Evolutionary conservation across 2,329 filamentous ascomycete species (phyloP).

Genomic region (Remersonia thermophila): DNA sequence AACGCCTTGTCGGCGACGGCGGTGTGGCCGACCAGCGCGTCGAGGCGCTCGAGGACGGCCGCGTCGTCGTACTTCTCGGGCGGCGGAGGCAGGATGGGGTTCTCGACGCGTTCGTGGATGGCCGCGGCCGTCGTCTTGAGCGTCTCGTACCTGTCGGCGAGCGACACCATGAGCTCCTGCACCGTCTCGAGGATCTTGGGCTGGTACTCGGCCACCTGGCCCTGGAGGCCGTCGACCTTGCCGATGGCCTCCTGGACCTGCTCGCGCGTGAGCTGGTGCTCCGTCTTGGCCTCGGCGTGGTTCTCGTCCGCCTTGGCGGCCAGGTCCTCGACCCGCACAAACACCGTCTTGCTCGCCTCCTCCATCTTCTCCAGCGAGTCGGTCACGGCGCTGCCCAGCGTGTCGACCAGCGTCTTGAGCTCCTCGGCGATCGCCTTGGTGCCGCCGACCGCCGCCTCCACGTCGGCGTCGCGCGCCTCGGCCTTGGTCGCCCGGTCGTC

Average conservation of each 20-base stretch:
- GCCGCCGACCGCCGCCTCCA: conserved; percentile 59
- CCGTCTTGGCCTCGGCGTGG: conserved; percentile 58
- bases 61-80: conserved; percentile 55
- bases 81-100: conserved; percentile 43
- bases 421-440: conserved; percentile 79
- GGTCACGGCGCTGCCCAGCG: conserved; percentile 66
- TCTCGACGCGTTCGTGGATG: conserved; percentile 47
- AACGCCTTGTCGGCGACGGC: conserved; percentile 57
- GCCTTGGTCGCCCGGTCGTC: conserved; percentile 62
- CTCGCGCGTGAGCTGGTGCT: conserved; percentile 73
- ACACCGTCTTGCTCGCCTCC: conserved; percentile 77
- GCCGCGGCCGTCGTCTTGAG: conserved; percentile 53
- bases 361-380: conserved; percentile 79
- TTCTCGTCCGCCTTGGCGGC: conserved; percentile 63
- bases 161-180: conserved; percentile 70
- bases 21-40: conserved; percentile 50
- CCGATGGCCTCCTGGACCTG: conserved; percentile 64
- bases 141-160: conserved; percentile 80
- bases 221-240: conserved; percentile 64
- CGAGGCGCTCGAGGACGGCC: conserved; percentile 45
- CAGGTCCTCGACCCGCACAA: conserved; percentile 69
- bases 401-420: conserved; percentile 73
- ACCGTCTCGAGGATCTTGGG: conserved; percentile 80
- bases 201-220: conserved; percentile 68
- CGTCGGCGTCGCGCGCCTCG: conserved; percentile 60